Conservation (phyloP, 768 basidiomycete species). For the Termitomyces sp. region DNA sequence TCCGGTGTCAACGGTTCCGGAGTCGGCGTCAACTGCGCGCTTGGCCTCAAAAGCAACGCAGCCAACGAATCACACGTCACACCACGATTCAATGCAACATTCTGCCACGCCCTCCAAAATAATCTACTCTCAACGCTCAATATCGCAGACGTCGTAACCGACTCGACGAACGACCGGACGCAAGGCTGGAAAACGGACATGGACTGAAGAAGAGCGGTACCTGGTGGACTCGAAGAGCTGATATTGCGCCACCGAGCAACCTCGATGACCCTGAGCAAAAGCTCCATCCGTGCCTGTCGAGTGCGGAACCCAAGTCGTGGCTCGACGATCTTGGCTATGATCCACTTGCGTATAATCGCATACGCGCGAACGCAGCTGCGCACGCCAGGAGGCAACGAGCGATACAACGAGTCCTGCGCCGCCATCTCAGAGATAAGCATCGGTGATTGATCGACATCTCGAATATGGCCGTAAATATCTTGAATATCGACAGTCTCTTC, state of each 20-base stretch:
- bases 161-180: slow-evolving; percentile 76
- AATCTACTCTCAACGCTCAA: slow-evolving; percentile 76
- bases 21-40: slow-evolving; percentile 34
- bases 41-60: slow-evolving; percentile 49
- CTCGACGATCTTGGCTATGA: slow-evolving; percentile 62
- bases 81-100: slow-evolving; percentile 58
- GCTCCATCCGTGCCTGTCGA: slow-evolving; percentile 70
- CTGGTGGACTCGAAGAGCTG: no score
- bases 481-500: slow-evolving; percentile 75
- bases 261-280: slow-evolving; percentile 67
- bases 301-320: slow-evolving; percentile 55
- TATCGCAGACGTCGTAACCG: slow-evolving; percentile 68
- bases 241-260: slow-evolving; percentile 59
- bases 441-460: slow-evolving; percentile 66
- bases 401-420: slow-evolving; percentile 64
- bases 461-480: slow-evolving; percentile 67
- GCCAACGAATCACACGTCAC: slow-evolving; percentile 56
- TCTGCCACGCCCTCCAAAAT: slow-evolving; percentile 83
- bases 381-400: slow-evolving; percentile 67
- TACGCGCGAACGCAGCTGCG: slow-evolving; percentile 76
- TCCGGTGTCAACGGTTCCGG: slow-evolving; percentile 61
- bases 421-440: slow-evolving; percentile 66
- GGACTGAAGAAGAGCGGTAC: slow-evolving; percentile 26
- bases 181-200: slow-evolving; percentile 61
- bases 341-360: slow-evolving; percentile 73